These are phyloP conservation scores for Saksenaea oblongispora DNA, from an alignment of 371 early-diverging fungal genomes.

Conservation along the genomic window DNA sequence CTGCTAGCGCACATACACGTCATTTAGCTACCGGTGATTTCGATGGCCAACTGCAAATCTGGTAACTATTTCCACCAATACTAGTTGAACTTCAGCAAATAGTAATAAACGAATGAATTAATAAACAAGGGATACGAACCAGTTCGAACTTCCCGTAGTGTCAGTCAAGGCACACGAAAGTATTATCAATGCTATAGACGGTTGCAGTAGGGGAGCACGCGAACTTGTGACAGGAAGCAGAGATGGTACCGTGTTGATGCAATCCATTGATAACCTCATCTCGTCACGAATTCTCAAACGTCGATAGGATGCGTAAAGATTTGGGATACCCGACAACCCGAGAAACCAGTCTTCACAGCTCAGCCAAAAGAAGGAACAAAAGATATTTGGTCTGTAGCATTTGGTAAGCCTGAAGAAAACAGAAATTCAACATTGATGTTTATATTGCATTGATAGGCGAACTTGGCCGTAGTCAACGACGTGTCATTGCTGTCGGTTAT, in stretches of 20 bases:
- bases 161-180: conserved; percentile 70
- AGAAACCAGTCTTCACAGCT: conserved; percentile 65
- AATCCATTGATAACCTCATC: background rate
- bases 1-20: conserved; percentile 52
- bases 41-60: conserved; percentile 67
- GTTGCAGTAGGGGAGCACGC: conserved; percentile 62
- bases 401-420: conserved; percentile 51
- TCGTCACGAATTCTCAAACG: background rate
- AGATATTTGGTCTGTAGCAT: conserved; percentile 81
- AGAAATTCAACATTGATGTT: background rate
- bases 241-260: conserved; percentile 53
- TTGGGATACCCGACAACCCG: conserved; percentile 79
- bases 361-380: conserved; percentile 48
- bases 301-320: conserved; percentile 66
- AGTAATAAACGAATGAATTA: background rate
- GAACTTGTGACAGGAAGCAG: conserved; percentile 78
- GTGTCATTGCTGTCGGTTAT: conserved; percentile 68
- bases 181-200: conserved; percentile 79
- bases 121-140: conserved; percentile 66
- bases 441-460: conserved; percentile 3
- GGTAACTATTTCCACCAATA: conserved; percentile 29
- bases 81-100: background rate
- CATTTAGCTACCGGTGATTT: conserved; percentile 80
- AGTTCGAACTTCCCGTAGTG: conserved; percentile 60
- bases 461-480: conserved; percentile 9